A percentile compares a stretch with the other conserved stretches of the same genome.
phyloP scores from a whole-genome alignment of 768 basidiomycete species.

The Xanthoconium stramineum region DNA sequence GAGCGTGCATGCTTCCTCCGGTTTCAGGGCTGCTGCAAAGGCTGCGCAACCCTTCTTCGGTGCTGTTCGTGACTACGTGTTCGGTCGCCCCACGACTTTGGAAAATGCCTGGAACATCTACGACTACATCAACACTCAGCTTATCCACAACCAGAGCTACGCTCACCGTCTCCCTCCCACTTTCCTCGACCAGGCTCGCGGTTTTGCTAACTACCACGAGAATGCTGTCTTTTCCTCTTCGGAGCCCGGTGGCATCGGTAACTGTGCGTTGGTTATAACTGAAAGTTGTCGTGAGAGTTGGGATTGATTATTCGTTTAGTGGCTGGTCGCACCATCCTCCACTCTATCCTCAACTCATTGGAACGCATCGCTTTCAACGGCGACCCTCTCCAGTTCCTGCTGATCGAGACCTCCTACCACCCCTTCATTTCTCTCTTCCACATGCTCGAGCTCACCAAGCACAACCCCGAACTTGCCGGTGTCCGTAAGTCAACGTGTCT shows the following conservation, averaged over 20 bases:
- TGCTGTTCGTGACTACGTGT: constrained; percentile 65
- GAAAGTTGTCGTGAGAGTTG: not conserved
- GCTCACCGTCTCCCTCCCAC: constrained; percentile 79
- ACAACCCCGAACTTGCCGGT: constrained; percentile 55
- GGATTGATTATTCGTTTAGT: constrained; percentile 42
- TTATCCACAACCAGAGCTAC: constrained; percentile 80
- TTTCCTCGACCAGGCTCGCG: constrained; percentile 68
- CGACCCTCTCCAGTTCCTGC: constrained; percentile 74
- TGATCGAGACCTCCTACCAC: constrained; percentile 83
- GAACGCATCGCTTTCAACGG: constrained; percentile 76
- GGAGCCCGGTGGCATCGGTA: constrained; percentile 65
- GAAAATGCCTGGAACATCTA: constrained; percentile 78
- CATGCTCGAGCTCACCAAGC: constrained; percentile 59
- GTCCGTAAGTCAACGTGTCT: constrained; percentile 52
- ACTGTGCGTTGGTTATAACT: constrained; percentile 52
- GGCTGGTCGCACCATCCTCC: constrained; percentile 76
- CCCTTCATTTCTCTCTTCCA: constrained; percentile 88
- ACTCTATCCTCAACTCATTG: constrained; percentile 67
- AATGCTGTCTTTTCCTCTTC: constrained; percentile 65
- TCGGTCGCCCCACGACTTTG: constrained; percentile 61
- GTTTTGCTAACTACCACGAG: constrained; percentile 79
- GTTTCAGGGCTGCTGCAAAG: constrained; percentile 61
- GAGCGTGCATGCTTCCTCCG: constrained; percentile 55
- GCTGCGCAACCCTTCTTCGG: constrained; percentile 65
- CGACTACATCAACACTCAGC: constrained; percentile 74